Percentiles rank a stretch among this genome's conserved stretches.
These are phyloP conservation scores for Crepidotus variabilis DNA, from an alignment of 768 basidiomycete genomes.

Conservation along the genomic window DNA sequence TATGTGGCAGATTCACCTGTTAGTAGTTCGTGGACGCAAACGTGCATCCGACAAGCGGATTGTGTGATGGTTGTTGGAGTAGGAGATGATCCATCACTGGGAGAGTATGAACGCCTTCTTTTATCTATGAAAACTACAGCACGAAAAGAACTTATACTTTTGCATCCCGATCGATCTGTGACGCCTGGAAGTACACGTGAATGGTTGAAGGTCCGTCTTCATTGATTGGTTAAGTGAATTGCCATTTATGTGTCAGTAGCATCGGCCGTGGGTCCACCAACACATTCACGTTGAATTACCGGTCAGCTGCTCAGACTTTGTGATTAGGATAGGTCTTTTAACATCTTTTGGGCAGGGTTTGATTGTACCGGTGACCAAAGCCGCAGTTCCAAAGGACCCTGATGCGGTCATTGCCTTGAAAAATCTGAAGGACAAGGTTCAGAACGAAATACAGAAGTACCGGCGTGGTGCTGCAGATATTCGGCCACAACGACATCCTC, in stretches of 20 bases:
- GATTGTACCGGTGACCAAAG: conserved; percentile 60
- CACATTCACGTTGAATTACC: conserved; percentile 94
- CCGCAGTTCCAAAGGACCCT: conserved; percentile 67
- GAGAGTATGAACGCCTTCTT: conserved; percentile 92
- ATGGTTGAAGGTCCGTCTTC: conserved; percentile 79
- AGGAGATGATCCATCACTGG: conserved; percentile 86
- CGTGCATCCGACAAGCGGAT: conserved; percentile 96
- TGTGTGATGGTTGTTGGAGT: conserved; percentile 92
- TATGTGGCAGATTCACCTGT: conserved; percentile 97
- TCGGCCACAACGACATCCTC: conserved; percentile 72
- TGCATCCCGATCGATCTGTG: conserved; percentile 90
- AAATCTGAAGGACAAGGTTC: conserved; percentile 89
- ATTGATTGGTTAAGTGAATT: background rate
- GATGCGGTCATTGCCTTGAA: conserved; percentile 87
- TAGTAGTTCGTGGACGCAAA: conserved; percentile 96
- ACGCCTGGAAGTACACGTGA: conserved; percentile 88
- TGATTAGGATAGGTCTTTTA: background rate
- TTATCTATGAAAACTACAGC: conserved; percentile 97
- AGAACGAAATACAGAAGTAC: conserved; percentile 85
- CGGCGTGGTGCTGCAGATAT: conserved; percentile 59
- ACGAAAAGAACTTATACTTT: conserved; percentile 91
- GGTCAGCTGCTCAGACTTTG: conserved; percentile 35
- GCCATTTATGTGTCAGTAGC: conserved; percentile 39
- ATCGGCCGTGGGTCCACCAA: conserved; percentile 93
- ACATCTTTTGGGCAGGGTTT: conserved; percentile 53